A percentile compares a stretch with the other conserved stretches of the same genome.
These are phyloP conservation scores for Plicaturopsis crispa DNA, from an alignment of 768 basidiomycete species.

Conservation along the genomic window DNA sequence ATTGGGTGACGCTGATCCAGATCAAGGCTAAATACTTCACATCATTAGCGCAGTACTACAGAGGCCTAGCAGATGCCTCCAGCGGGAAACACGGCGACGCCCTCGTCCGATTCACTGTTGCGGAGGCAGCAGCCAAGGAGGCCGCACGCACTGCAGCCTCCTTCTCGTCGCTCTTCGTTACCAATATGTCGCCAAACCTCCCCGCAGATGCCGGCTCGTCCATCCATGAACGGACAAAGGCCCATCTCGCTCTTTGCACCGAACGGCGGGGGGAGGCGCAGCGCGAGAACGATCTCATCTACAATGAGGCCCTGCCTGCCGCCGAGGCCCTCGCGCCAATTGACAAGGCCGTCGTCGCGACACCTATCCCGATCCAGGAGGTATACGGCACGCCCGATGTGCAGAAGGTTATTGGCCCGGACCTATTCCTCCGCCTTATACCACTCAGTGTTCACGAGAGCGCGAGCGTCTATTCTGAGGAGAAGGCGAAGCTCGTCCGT, in stretches of 20 bases:
- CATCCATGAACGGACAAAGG: conserved; percentile 77
- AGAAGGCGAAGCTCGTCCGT: conserved; percentile 93
- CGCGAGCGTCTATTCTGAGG: conserved; percentile 94
- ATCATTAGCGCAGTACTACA: conserved; percentile 83
- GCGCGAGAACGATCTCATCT: conserved; percentile 95
- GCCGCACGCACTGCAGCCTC: conserved; percentile 59
- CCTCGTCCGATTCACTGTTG: conserved; percentile 68
- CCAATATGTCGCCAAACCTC: conserved; percentile 71
- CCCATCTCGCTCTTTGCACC: conserved; percentile 67
- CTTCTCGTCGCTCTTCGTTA: conserved; percentile 65
- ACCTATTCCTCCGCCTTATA: conserved; percentile 81
- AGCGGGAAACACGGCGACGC: conserved; percentile 82
- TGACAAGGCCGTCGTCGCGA: conserved; percentile 78
- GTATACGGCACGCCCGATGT: conserved; percentile 88
- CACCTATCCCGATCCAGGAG: conserved; percentile 88
- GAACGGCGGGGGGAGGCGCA: conserved; percentile 71
- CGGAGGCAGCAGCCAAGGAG: conserved; percentile 80
- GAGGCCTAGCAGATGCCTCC: conserved; percentile 68
- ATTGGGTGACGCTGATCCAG: conserved; percentile 87
- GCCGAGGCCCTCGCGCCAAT: conserved; percentile 72
- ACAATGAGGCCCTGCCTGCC: conserved; percentile 82
- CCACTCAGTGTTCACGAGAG: conserved; percentile 94
- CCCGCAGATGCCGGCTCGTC: conserved; percentile 81
- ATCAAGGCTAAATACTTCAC: conserved; percentile 89
- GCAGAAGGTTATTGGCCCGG: conserved; percentile 89